A percentile compares a stretch with the other conserved stretches of the same genome.
Conservation (phyloP, 495 filamentous ascomycete species). For the Margaritispora aquatica region DNA sequence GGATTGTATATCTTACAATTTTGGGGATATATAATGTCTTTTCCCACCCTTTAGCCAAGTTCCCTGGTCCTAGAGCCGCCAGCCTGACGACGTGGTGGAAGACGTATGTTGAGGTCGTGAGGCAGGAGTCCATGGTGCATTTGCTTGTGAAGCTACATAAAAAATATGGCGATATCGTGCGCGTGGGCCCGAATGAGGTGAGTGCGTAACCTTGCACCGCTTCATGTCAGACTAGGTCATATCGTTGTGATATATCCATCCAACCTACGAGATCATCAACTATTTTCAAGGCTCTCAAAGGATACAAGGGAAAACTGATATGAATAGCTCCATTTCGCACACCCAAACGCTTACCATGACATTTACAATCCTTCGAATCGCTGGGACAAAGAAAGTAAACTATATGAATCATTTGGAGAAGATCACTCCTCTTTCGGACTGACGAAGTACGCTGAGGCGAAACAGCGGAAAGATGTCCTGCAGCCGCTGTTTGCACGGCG, state of each 20-base stretch:
- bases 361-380: conserved; percentile 31
- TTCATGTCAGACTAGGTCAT: too few relatives aligned
- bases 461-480: conserved; percentile 32
- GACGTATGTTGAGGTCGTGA: conserved; percentile 11
- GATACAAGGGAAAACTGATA: background rate
- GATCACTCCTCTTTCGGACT: conserved; percentile 32
- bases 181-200: conserved; percentile 12
- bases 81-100: conserved; percentile 9
- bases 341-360: conserved; percentile 32
- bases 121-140: conserved; percentile 5
- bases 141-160: conserved; percentile 6
- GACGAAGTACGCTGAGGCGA: conserved; percentile 28
- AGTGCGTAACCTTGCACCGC: too few relatives aligned
- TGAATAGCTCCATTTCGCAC: conserved; percentile 34
- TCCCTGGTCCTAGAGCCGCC: conserved; percentile 1
- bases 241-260: too few relatives aligned
- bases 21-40: conserved; percentile 5
- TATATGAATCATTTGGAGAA: conserved; percentile 31
- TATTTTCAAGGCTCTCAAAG: background rate
- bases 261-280: background rate
- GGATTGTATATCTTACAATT: background rate
- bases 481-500: conserved; percentile 32
- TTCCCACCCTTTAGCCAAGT: conserved; percentile 6
- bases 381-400: conserved; percentile 30
- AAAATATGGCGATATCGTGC: conserved; percentile 4